Conservation (phyloP, 1,284 basidiomycete species). For the Puccinia polysora region DNA sequence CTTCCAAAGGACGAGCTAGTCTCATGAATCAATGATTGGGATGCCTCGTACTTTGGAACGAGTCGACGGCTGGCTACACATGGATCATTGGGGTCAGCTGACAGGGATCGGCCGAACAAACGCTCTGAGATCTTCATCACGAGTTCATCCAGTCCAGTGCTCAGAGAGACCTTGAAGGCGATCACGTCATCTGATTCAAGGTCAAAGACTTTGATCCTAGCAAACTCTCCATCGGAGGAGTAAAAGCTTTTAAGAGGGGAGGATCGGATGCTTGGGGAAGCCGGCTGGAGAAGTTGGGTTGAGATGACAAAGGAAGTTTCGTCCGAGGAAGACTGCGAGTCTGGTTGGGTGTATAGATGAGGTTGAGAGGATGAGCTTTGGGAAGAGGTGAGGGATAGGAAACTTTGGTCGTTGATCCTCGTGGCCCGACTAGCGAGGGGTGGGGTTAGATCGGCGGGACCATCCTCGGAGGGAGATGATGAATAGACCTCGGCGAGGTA, state of each 20-base stretch:
- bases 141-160: background rate
- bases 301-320: background rate
- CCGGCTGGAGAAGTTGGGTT: background rate
- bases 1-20: too few relatives aligned
- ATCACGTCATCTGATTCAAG: conserved; percentile 3
- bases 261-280: background rate
- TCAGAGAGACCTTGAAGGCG: conserved; percentile 5
- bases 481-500: background rate
- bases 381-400: background rate
- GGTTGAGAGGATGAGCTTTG: background rate
- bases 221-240: conserved; percentile 7
- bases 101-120: too few relatives aligned
- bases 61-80: too few relatives aligned
- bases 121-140: background rate
- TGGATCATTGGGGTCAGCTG: too few relatives aligned
- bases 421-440: background rate
- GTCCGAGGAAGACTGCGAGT: background rate
- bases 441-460: background rate
- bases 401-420: background rate
- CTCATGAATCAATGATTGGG: too few relatives aligned
- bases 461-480: background rate
- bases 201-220: conserved; percentile 17
- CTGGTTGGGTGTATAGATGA: background rate
- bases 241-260: background rate
- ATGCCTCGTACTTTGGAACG: too few relatives aligned